phyloP scores from a whole-genome alignment of 768 basidiomycete genomes.

The Hericium erinaceus region DNA sequence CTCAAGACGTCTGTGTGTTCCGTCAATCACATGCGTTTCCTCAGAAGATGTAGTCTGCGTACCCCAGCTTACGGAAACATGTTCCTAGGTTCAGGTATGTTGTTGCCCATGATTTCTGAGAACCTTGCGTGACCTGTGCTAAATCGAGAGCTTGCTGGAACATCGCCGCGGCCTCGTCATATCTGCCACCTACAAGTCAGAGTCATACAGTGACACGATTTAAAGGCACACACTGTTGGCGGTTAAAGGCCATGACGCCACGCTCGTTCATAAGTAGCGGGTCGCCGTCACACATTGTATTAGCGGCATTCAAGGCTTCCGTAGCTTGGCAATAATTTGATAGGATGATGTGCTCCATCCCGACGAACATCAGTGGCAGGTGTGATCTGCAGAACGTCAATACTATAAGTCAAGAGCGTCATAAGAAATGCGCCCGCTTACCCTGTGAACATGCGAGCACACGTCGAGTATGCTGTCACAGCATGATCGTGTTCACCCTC shows the following conservation, averaged over 20 bases:
- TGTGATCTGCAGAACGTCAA: conserved; percentile 62
- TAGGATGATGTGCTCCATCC: conserved; percentile 95
- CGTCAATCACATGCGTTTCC: not conserved
- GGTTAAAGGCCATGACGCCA: conserved; percentile 88
- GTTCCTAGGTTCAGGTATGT: conserved; percentile 94
- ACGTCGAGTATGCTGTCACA: conserved; percentile 96
- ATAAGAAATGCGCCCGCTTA: conserved; percentile 26
- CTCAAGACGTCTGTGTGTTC: conserved; percentile 29
- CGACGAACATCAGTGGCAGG: conserved; percentile 89
- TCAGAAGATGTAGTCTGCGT: conserved; percentile 16
- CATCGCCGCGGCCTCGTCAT: conserved; percentile 54
- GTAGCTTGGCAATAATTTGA: conserved; percentile 75
- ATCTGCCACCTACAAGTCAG: conserved; percentile 36
- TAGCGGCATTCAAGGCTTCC: conserved; percentile 80
- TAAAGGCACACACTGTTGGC: conserved; percentile 52
- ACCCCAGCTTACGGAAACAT: conserved; percentile 75
- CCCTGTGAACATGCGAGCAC: conserved; percentile 92
- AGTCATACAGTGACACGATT: no score
- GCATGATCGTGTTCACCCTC: conserved; percentile 99
- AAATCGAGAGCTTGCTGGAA: conserved; percentile 74
- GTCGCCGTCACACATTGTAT: conserved; percentile 76
- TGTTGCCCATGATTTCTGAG: conserved; percentile 76
- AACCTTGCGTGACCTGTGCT: conserved; percentile 77
- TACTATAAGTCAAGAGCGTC: not conserved
- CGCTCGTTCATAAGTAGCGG: conserved; percentile 87